Percentiles rank a stretch among this genome's conserved stretches.
Evolutionary conservation across 148 eudicot genomes (phyloP).

Genomic region (Pharnaceum exiguum): DNA sequence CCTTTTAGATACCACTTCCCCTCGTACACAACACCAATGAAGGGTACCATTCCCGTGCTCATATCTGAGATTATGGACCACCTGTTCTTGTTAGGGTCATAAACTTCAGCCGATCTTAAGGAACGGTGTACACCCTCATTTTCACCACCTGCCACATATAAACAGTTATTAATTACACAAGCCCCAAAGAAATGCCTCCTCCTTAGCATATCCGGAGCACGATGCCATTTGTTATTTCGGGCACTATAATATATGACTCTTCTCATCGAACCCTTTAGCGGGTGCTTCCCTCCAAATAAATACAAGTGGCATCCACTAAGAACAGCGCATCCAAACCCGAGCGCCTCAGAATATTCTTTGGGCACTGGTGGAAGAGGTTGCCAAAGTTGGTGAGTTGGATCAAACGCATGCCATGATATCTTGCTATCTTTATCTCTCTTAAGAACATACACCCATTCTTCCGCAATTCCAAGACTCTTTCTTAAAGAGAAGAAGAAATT

Average conservation of each 20-base stretch:
- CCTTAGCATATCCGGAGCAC: slow-evolving; percentile 93
- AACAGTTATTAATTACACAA: slow-evolving; percentile 86
- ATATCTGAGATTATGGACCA: slow-evolving; percentile 84
- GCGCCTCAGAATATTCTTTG: slow-evolving; percentile 68
- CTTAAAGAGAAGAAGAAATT: slow-evolving; percentile 81
- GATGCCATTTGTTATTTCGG: slow-evolving; percentile 89
- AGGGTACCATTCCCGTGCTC: slow-evolving; percentile 89
- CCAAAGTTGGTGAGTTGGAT: slow-evolving; percentile 67
- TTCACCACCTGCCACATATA: slow-evolving; percentile 93
- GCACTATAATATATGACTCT: slow-evolving; percentile 88
- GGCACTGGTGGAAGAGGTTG: slow-evolving; percentile 97
- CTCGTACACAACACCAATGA: slow-evolving; percentile 78
- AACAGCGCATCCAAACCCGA: slow-evolving; percentile 88
- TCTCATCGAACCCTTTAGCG: slow-evolving; percentile 91
- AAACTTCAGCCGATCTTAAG: slow-evolving; percentile 78
- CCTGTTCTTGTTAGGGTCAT: slow-evolving; percentile 73
- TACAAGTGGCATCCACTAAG: slow-evolving; percentile 90
- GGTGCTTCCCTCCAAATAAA: slow-evolving; percentile 90
- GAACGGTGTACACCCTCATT: slow-evolving; percentile 71
- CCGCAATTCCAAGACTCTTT: slow-evolving; percentile 52
- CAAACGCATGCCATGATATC: slow-evolving; percentile 90
- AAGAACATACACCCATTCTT: slow-evolving; percentile 87
- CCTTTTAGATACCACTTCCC: slow-evolving; percentile 94
- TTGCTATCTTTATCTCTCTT: slow-evolving; percentile 77
- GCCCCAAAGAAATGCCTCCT: slow-evolving; percentile 82